Evolutionary conservation across 441 rosid species (phyloP), one percentile per base, ranked within the genome.

Genomic region (Lepidium campestre): DNA sequence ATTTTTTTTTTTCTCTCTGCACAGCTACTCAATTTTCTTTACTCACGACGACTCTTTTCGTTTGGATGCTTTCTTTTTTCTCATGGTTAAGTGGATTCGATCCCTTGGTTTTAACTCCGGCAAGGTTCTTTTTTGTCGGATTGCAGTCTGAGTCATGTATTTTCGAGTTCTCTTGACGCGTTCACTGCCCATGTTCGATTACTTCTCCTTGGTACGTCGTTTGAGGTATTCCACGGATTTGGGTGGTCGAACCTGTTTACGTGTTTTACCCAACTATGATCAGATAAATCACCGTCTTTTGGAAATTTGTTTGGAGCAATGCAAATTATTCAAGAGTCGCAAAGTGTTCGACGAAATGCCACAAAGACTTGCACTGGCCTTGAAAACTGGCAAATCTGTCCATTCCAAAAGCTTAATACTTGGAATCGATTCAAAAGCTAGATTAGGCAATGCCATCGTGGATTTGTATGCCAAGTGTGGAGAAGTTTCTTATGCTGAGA

Each of bases 391-490:
- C 15, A 84, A 77, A 81, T 63, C 85, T 58, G 74, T 85, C 36
- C 96, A 90, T 63, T 77, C 83, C 22, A 79, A 55, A 63, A 70
- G 80, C 76, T 62, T 79, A 69, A 70, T 47, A 68, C 72, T 80
- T 65, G 93, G 93, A 23, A 58, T 85, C 49, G 76, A 68, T 20
- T 70, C 86, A n/a, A 67, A 75, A 27, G 88, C 85, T 17, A 69
- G 34, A 32, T 73, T 90, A 27, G 78, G 87, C 7, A 84, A 86
- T 63, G 82, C 82, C 46, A 77, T 90, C 47, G 68, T 93, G 27
- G 96, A 88, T 73, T 86, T 93, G 48, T 93, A 88, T 54, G 87
- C 89, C 49, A 90, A 86, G 76, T 86, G 97, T 67, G 92, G 79
- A 18, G 31, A 79, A 55, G 78, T 65, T 58, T 75, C 70, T 45